Evolutionary conservation across 2,329 filamentous ascomycete genomes (phyloP).

Genomic region (Cladosporium sp.): DNA sequence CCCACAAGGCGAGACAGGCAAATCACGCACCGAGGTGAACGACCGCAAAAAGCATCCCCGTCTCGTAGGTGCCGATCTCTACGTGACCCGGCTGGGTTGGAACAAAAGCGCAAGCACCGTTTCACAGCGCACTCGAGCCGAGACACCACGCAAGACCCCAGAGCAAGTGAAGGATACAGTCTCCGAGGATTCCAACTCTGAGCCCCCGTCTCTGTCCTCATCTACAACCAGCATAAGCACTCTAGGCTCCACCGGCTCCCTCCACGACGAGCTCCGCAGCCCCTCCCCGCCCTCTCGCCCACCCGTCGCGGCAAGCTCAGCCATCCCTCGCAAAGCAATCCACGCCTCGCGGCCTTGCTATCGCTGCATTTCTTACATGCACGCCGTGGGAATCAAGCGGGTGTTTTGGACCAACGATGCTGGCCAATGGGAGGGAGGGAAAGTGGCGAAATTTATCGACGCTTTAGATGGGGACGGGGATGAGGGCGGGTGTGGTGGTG

Average conservation of each 20-base stretch:
- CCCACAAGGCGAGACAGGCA: constrained; percentile 26
- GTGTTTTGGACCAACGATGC: constrained; percentile 50
- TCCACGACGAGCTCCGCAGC: constrained; percentile 46
- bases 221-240: constrained; percentile 8
- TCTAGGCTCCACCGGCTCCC: constrained; percentile 29
- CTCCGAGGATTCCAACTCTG: not conserved
- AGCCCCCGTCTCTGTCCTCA: constrained; percentile 13
- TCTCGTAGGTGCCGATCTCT: constrained; percentile 49
- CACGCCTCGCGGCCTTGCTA: constrained; percentile 49
- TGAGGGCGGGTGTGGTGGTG: constrained; percentile 17
- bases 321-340: constrained; percentile 23
- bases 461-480: constrained; percentile 35
- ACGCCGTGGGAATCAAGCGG: constrained; percentile 48
- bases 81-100: constrained; percentile 44
- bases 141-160: not conserved
- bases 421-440: constrained; percentile 49
- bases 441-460: constrained; percentile 48
- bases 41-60: constrained; percentile 45
- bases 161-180: too few species aligned
- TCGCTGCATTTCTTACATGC: constrained; percentile 50
- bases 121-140: not conserved
- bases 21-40: constrained; percentile 22
- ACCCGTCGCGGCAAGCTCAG: not conserved
- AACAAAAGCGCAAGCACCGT: not conserved
- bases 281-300: constrained; percentile 13